Percentiles rank a stretch among this genome's conserved stretches.
Evolutionary conservation across 306 rosid genomes (phyloP).

Genomic region (Echinosophora koreensis): DNA sequence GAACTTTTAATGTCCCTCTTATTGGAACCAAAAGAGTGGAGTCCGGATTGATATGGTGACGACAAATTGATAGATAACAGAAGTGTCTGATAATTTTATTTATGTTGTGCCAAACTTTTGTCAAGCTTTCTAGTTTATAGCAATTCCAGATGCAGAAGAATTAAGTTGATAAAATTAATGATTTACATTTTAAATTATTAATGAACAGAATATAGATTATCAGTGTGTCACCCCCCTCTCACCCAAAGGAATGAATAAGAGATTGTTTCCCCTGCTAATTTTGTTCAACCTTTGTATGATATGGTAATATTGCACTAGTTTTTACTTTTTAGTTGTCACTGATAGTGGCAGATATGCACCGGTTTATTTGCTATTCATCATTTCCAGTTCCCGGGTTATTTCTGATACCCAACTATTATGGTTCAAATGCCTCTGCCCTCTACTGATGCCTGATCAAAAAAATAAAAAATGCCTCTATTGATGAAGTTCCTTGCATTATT

Average conservation of each 20-base stretch:
- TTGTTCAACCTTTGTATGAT: background rate
- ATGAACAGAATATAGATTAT: background rate
- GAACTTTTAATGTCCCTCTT: background rate
- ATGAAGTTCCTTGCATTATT: constrained; percentile 31
- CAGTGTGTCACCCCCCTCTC: background rate
- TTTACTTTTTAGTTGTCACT: background rate
- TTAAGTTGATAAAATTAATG: no score
- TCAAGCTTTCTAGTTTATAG: no score
- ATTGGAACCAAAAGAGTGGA: background rate
- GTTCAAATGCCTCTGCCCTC: constrained; percentile 4
- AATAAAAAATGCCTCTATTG: constrained; percentile 12
- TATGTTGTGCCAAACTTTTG: no score
- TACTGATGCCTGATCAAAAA: no score
- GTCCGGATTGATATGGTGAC: no score
- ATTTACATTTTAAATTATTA: no score
- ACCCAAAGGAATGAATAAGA: background rate
- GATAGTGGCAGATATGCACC: background rate
- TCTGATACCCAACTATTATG: background rate
- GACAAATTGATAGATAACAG: background rate
- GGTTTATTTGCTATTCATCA: background rate
- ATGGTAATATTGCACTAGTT: no score
- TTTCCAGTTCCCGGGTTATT: background rate
- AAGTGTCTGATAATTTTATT: no score
- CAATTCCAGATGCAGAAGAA: no score
- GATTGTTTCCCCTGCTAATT: background rate